Evolutionary conservation across 106 monocot species (phyloP).

Genomic region (Acorus gramineus): DNA sequence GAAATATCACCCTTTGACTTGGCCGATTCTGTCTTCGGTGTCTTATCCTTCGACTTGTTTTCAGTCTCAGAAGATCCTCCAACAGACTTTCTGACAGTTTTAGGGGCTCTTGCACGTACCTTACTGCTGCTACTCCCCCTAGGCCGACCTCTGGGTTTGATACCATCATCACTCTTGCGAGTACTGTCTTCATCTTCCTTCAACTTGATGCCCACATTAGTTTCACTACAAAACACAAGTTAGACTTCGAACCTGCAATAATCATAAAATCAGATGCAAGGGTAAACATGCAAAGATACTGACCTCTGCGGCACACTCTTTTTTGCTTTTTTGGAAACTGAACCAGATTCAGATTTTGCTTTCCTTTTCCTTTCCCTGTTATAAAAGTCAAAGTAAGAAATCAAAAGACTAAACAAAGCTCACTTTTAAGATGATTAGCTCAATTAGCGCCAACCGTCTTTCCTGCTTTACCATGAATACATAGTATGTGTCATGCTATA

Average conservation of each 20-base stretch:
- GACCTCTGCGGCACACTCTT: not conserved
- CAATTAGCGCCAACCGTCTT: too few relatives aligned
- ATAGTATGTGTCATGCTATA: too few relatives aligned
- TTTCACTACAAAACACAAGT: not conserved
- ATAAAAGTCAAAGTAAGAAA: not conserved
- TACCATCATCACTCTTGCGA: not conserved
- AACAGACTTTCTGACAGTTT: not conserved
- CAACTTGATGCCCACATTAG: not conserved
- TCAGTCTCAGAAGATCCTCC: too few relatives aligned
- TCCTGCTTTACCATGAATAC: too few relatives aligned
- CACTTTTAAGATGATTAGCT: too few relatives aligned
- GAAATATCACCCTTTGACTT: slow-evolving; percentile 1
- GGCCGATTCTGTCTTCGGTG: not conserved
- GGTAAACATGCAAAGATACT: too few relatives aligned
- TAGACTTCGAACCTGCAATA: slow-evolving; percentile 1
- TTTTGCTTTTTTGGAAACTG: not conserved
- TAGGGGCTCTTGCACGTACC: not conserved
- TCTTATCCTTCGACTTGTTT: not conserved
- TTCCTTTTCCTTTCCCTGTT: slow-evolving; percentile 13
- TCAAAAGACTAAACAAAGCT: not conserved
- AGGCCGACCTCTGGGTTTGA: not conserved
- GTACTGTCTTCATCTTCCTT: not conserved
- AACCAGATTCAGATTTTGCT: not conserved
- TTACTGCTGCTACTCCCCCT: not conserved
- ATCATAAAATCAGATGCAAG: too few relatives aligned